Percentiles rank a stretch among this genome's conserved stretches.
Evolutionary conservation across 2,329 filamentous ascomycete genomes (phyloP).

Genomic region (Ascochyta lentis): DNA sequence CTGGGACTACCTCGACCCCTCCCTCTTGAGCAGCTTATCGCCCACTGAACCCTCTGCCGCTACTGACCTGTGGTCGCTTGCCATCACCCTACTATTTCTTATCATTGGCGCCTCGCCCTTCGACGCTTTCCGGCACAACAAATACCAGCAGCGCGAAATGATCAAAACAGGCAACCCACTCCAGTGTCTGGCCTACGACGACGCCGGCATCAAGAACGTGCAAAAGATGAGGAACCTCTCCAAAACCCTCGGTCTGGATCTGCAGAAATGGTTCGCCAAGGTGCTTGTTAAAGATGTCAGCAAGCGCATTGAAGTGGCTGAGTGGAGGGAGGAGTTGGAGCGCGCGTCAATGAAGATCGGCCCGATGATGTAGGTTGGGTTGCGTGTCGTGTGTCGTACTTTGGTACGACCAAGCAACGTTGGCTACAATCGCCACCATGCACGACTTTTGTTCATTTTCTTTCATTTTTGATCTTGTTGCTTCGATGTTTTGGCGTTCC

Average conservation of each 20-base stretch:
- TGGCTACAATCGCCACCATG: not conserved
- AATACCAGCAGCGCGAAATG: conserved; percentile 53
- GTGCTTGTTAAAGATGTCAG: conserved; percentile 42
- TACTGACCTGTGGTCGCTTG: conserved; percentile 55
- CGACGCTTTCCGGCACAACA: conserved; percentile 47
- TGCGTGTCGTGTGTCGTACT: not conserved
- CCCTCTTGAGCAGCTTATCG: conserved; percentile 28
- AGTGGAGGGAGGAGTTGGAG: conserved; percentile 34
- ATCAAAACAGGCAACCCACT: conserved; percentile 53
- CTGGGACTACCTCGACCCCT: conserved; percentile 55
- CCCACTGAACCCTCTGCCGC: conserved; percentile 41
- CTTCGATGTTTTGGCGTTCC: not conserved
- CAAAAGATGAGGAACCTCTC: conserved; percentile 40
- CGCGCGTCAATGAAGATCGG: conserved; percentile 1
- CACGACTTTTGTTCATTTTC: not conserved
- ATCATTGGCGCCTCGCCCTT: conserved; percentile 54
- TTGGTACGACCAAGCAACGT: not conserved
- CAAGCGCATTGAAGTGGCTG: conserved; percentile 41
- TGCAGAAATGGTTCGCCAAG: conserved; percentile 47
- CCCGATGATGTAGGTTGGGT: conserved; percentile 1
- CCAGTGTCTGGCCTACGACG: conserved; percentile 47
- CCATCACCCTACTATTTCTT: conserved; percentile 53
- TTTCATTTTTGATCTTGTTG: not conserved
- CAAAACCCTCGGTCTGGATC: conserved; percentile 29
- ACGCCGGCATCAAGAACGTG: conserved; percentile 39